These are phyloP conservation scores for Trametes gibbosa DNA, from an alignment of 768 basidiomycete species.

Conservation along the genomic window DNA sequence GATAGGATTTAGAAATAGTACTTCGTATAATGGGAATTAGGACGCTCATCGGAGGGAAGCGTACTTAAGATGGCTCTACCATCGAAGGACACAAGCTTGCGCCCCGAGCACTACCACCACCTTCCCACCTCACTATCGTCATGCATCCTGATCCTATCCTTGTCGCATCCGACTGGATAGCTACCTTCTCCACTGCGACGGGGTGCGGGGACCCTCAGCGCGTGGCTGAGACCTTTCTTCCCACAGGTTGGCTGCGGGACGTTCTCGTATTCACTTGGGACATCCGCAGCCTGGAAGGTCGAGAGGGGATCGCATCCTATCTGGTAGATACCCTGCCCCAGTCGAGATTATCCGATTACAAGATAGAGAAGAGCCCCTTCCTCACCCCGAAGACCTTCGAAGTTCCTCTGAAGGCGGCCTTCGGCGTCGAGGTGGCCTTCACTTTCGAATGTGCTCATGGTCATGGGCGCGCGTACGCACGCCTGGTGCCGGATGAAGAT, in stretches of 20 bases:
- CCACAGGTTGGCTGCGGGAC: conserved; percentile 41
- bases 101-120: not conserved
- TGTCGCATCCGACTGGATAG: conserved; percentile 31
- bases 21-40: not conserved
- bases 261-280: conserved; percentile 45
- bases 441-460: conserved; percentile 35
- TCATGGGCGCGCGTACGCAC: conserved; percentile 35
- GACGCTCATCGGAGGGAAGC: not conserved
- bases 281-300: conserved; percentile 36
- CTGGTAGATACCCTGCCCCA: conserved; percentile 25
- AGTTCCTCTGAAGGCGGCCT: conserved; percentile 15
- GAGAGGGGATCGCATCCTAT: conserved; percentile 33
- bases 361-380: conserved; percentile 26
- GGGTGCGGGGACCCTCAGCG: conserved; percentile 23
- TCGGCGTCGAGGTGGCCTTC: conserved; percentile 37
- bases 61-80: not conserved
- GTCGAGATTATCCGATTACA: conserved; percentile 28
- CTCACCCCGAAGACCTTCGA: conserved; percentile 16
- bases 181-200: conserved; percentile 23
- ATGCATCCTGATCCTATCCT: conserved; percentile 9
- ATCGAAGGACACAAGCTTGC: not conserved
- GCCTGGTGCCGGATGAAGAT: conserved; percentile 27
- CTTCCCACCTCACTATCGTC: not conserved
- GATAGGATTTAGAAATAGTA: not conserved
- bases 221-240: conserved; percentile 29